phyloP scores from a whole-genome alignment of 148 eudicot genomes.

The Rhododendron williamsianum region DNA sequence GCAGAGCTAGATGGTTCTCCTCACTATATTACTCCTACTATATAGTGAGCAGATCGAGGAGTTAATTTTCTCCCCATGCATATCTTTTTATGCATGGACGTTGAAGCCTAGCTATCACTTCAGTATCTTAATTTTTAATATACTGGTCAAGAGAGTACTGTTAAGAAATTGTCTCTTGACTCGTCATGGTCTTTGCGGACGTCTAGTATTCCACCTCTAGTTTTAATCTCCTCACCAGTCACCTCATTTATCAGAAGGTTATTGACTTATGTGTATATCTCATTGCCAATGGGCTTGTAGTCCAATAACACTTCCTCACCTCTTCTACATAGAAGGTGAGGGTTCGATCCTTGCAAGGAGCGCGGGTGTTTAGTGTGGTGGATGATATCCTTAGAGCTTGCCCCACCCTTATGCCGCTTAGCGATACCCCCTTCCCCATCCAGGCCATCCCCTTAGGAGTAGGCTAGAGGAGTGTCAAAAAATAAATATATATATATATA shows the following conservation, averaged over 20 bases:
- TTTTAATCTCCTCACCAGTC: not conserved
- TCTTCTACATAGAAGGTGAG: too few species aligned
- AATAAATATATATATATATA: not conserved
- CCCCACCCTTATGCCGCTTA: too few species aligned
- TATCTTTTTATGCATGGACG: not conserved
- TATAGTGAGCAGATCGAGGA: not conserved
- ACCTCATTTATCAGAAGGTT: not conserved
- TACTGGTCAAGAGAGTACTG: not conserved
- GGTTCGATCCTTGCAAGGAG: too few species aligned
- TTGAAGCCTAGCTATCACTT: not conserved
- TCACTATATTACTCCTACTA: not conserved
- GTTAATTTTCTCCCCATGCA: not conserved
- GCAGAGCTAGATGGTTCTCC: not conserved
- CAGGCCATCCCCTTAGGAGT: too few species aligned
- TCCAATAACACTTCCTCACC: too few species aligned
- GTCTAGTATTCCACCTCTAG: not conserved
- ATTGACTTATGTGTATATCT: too few species aligned
- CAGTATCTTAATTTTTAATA: not conserved
- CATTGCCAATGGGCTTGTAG: too few species aligned
- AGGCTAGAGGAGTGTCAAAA: too few species aligned
- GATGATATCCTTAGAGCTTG: too few species aligned
- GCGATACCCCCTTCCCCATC: too few species aligned
- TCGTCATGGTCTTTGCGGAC: not conserved
- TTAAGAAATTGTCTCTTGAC: not conserved
- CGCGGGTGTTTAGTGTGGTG: too few species aligned